Evolutionary conservation across 495 filamentous ascomycete genomes (phyloP).

Genomic region (Penicillium nucicola): DNA sequence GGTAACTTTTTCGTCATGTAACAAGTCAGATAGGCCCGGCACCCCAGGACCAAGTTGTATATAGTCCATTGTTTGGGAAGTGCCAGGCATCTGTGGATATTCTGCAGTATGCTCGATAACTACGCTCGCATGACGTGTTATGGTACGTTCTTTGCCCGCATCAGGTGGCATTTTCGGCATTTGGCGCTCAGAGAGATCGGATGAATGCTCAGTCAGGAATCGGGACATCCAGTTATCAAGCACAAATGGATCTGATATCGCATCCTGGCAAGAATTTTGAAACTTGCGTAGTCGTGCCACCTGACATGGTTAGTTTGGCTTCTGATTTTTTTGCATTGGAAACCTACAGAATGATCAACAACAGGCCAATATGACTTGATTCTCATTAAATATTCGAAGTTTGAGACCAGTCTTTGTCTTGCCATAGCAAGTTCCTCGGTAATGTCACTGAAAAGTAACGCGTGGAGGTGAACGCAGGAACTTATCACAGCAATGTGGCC

Average conservation of each 20-base stretch:
- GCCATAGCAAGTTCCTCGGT: conserved; percentile 9
- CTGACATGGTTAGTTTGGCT: conserved; percentile 3
- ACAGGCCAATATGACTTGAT: conserved; percentile 20
- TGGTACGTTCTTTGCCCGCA: too few species aligned
- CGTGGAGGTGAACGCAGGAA: conserved; percentile 26
- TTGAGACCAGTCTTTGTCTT: conserved; percentile 15
- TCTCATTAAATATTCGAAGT: conserved; percentile 23
- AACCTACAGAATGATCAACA: conserved; percentile 16
- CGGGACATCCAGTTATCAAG: conserved; percentile 28
- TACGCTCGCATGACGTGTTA: too few species aligned
- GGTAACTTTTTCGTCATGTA: conserved; percentile 11
- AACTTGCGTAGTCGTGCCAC: conserved; percentile 16
- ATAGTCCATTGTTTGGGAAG: background rate
- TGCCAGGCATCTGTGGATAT: too few species aligned
- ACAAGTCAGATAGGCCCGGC: conserved; percentile 2
- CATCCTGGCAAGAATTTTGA: conserved; percentile 17
- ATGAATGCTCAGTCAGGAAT: conserved; percentile 23
- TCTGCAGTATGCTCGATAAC: too few species aligned
- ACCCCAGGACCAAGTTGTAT: background rate
- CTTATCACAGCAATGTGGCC: conserved; percentile 23
- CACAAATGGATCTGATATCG: conserved; percentile 19
- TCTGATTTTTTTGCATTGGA: background rate
- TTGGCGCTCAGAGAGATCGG: conserved; percentile 1
- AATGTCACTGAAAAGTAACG: conserved; percentile 17
- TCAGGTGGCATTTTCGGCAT: background rate